Conservation (phyloP, 768 basidiomycete species). For the Rhodotorula diobovata region DNA sequence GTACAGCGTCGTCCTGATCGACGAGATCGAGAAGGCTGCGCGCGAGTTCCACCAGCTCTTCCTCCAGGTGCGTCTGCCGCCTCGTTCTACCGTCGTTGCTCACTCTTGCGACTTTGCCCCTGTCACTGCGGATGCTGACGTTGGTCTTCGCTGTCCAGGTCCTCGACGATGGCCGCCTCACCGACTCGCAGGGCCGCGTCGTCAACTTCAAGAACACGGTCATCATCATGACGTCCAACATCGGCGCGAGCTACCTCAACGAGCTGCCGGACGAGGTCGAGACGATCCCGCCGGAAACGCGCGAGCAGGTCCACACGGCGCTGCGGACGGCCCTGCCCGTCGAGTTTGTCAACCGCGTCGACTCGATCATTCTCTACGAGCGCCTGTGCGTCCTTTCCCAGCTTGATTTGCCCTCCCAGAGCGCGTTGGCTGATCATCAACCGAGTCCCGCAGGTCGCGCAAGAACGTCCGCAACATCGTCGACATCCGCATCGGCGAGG, state of each 20-base stretch:
- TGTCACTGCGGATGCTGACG: too few species aligned
- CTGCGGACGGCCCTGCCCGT: conserved; percentile 50
- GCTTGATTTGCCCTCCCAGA: too few species aligned
- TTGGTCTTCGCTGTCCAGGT: conserved; percentile 35
- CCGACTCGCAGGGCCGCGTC: conserved; percentile 50
- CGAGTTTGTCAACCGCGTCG: conserved; percentile 47
- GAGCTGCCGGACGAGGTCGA: conserved; percentile 49
- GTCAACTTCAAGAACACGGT: conserved; percentile 50
- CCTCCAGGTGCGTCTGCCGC: conserved; percentile 42
- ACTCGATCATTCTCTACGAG: conserved; percentile 29
- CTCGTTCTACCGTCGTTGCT: too few species aligned
- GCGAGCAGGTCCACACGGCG: conserved; percentile 48
- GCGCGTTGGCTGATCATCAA: too few species aligned
- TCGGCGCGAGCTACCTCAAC: conserved; percentile 49
- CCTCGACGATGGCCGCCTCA: conserved; percentile 51
- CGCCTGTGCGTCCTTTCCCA: too few species aligned
- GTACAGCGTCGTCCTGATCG: conserved; percentile 31
- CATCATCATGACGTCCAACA: conserved; percentile 47
- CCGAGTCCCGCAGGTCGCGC: conserved; percentile 39
- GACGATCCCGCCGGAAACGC: conserved; percentile 35
- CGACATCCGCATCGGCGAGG: conserved; percentile 76
- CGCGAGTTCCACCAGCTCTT: conserved; percentile 51
- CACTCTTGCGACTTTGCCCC: too few species aligned
- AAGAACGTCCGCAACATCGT: conserved; percentile 77
- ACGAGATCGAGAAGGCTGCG: conserved; percentile 50